These are phyloP conservation scores for Citrus trifoliata DNA, from an alignment of 345 rosid species.

Conservation along the genomic window DNA sequence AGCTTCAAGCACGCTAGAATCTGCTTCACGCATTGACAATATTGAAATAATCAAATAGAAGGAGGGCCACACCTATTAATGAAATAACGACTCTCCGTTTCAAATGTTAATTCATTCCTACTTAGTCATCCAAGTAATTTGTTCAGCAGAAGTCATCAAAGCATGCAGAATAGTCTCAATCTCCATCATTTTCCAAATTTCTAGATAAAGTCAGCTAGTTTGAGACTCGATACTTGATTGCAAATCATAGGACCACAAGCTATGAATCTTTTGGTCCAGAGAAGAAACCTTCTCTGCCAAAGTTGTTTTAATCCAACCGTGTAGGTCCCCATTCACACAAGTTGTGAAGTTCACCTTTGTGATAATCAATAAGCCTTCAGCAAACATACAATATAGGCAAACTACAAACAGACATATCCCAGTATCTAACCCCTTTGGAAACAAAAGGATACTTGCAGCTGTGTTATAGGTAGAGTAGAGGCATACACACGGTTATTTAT, in stretches of 20 bases:
- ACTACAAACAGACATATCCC: not conserved
- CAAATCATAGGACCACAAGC: not conserved
- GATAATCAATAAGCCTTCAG: not conserved
- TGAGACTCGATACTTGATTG: too few species aligned
- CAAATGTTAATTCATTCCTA: not conserved
- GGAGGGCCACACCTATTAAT: not conserved
- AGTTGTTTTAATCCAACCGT: not conserved
- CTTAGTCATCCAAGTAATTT: not conserved
- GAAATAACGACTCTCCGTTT: not conserved
- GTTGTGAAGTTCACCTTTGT: not conserved
- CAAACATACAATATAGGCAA: not conserved
- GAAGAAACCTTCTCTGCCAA: not conserved
- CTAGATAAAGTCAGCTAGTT: too few species aligned
- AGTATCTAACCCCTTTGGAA: not conserved
- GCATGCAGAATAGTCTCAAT: not conserved
- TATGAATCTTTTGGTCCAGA: not conserved
- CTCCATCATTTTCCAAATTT: not conserved
- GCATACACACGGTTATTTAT: not conserved
- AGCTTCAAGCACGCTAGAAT: not conserved
- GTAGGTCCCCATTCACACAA: not conserved
- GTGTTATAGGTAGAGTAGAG: not conserved
- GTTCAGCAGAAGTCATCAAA: not conserved
- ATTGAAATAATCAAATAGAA: not conserved
- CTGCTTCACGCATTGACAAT: not conserved
- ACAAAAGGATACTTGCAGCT: not conserved